phyloP scores from a whole-genome alignment of 208 protist species.

The Vickermania ingenoplastis region DNA sequence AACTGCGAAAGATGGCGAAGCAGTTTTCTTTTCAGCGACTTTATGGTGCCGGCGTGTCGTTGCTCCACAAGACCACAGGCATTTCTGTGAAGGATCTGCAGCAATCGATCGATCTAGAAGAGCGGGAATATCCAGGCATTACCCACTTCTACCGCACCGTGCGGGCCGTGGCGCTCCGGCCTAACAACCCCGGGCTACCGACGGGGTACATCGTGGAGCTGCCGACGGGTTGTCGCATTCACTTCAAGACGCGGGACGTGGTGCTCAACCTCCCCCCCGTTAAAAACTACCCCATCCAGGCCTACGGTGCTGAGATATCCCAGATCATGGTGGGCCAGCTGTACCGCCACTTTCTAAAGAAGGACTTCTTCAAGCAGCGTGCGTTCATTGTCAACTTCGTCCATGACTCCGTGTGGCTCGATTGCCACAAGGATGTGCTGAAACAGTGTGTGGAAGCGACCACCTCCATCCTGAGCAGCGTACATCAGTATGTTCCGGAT shows the following conservation, averaged over 20 bases:
- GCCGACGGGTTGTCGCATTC: slow-evolving; percentile 69
- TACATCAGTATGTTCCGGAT: slow-evolving; percentile 64
- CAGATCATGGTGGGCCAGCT: slow-evolving; percentile 87
- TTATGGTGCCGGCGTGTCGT: slow-evolving; percentile 71
- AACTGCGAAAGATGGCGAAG: slow-evolving; percentile 79
- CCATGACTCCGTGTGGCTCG: slow-evolving; percentile 86
- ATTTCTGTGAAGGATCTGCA: slow-evolving; percentile 63
- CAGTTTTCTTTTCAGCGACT: slow-evolving; percentile 87
- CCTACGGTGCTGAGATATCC: slow-evolving; percentile 79
- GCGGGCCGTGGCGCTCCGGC: slow-evolving; percentile 60
- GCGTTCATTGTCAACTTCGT: slow-evolving; percentile 83
- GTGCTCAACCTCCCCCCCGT: slow-evolving; percentile 73
- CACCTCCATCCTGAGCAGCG: slow-evolving; percentile 40
- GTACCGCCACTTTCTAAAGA: slow-evolving; percentile 56
- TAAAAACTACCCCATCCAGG: slow-evolving; percentile 88
- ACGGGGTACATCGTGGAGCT: slow-evolving; percentile 73
- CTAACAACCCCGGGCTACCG: slow-evolving; percentile 75
- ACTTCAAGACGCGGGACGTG: slow-evolving; percentile 64
- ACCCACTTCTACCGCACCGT: slow-evolving; percentile 53
- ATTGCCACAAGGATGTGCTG: slow-evolving; percentile 77
- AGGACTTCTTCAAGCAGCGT: slow-evolving; percentile 49
- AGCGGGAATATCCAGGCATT: slow-evolving; percentile 73
- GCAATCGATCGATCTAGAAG: slow-evolving; percentile 52
- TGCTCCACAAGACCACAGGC: slow-evolving; percentile 82
- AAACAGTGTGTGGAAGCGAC: slow-evolving; percentile 53